Evolutionary conservation across 192 early-diverging fungal genomes (phyloP).

Genomic region (Coemansia sp.): DNA sequence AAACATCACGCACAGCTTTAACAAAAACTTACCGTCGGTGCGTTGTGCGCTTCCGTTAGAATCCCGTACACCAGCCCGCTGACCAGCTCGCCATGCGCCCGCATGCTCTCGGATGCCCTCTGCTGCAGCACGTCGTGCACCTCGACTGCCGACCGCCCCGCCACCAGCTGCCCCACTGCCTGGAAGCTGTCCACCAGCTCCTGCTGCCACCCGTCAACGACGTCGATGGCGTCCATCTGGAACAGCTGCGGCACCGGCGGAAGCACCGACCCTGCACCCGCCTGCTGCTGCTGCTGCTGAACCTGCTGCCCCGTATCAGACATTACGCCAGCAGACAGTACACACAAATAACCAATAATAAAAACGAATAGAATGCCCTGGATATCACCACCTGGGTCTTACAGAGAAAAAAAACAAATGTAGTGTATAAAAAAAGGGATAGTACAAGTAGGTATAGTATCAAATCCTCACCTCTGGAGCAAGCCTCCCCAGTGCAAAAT

Average conservation of each 20-base stretch:
- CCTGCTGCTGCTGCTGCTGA: too few species aligned
- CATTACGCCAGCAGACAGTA: too few species aligned
- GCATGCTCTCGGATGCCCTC: conserved; percentile 54
- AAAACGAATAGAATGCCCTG: too few species aligned
- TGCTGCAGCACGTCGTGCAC: conserved; percentile 62
- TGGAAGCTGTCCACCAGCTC: conserved; percentile 45
- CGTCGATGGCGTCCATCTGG: conserved; percentile 47
- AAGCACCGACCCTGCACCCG: background rate
- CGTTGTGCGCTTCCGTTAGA: conserved; percentile 46
- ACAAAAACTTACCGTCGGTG: conserved; percentile 24
- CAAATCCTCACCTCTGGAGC: too few species aligned
- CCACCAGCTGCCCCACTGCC: conserved; percentile 20
- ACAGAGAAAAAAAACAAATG: too few species aligned
- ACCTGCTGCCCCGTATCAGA: too few species aligned
- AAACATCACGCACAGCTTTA: too few species aligned
- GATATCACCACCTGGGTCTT: too few species aligned
- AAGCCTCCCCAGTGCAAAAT: too few species aligned
- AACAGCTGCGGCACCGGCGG: conserved; percentile 46
- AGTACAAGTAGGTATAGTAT: too few species aligned
- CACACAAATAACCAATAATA: too few species aligned
- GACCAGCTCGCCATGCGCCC: conserved; percentile 50
- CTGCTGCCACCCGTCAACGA: conserved; percentile 48
- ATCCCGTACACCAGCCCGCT: conserved; percentile 62
- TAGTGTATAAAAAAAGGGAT: too few species aligned
- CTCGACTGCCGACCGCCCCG: conserved; percentile 56